Evolutionary conservation across 106 monocot species (phyloP), one percentile per base, ranked within the genome.

Genomic region (Allium fistulosum): DNA sequence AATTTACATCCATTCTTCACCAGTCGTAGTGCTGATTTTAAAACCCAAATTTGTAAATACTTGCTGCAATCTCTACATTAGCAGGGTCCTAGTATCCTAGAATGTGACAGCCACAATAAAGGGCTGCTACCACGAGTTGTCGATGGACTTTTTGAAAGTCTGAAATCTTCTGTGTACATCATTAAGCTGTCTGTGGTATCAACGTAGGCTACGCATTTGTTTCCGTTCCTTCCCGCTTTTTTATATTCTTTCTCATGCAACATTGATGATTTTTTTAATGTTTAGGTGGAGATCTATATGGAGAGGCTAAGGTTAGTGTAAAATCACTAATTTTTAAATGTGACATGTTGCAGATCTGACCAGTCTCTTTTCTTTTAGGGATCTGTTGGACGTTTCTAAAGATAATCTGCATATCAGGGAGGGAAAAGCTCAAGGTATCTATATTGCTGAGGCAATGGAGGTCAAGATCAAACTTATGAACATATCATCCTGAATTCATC

Each of bases 211-310:
- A 59, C 46, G 17, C 57, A 17, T 14, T 59, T 8, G 13, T 53
- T 69, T 59, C 46, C 56, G 10, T 17, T n/a, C 18, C 18, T 17
- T 52, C 13, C 52, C 46, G 37, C 26, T 74, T n/a, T 22, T 22
- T 22, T 22, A 22, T 22, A 22, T 22, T 22, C 22, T 22, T 22
- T 22, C 22, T 22, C 22, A 22, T 37, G 37, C 37, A 37, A 37
- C 37, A 37, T 37, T 37, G 37, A 45, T 64, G 63, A 49, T 53
- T 11, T 46, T n/a, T 17, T 75, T 75, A 51, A 45, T 66, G 50
- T 66, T 52, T 68, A 93, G 93, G 88, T 93, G 70, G 93, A 93
- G 77, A 93, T 93, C 51, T 93, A 93, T 72, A 81, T 86, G 93
- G 93, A 93, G 45, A 88, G 80, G 76, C 53, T 93, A 72, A 93